Conservation (phyloP, 208 protist genomes). For the Trichomonas vaginalis region DNA sequence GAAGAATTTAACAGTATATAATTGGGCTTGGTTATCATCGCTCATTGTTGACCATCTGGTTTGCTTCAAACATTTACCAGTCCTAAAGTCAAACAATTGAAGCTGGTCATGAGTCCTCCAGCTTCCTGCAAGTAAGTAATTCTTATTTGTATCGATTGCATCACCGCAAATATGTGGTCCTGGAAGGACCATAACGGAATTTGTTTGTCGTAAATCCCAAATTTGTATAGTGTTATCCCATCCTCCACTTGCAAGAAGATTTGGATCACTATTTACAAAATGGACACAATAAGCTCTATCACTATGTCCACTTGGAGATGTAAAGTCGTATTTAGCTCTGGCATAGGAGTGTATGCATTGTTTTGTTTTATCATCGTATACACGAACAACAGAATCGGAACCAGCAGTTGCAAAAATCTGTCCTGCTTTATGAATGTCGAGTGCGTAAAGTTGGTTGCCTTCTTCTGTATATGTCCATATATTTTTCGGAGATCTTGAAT, state of each 20-base stretch:
- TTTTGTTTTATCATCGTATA: constrained; percentile 1
- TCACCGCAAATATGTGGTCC: constrained; percentile 2
- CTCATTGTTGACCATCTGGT: not conserved
- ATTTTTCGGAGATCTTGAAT: not conserved
- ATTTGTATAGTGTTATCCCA: constrained; percentile 11
- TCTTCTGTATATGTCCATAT: not conserved
- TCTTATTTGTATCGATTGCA: not conserved
- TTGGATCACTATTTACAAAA: not conserved
- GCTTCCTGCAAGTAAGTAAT: constrained; percentile 1
- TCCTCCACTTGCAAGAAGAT: not conserved
- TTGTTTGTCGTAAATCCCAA: not conserved
- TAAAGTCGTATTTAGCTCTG: not conserved
- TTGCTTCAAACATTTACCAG: not conserved
- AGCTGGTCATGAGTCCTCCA: not conserved
- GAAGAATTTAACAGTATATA: not conserved
- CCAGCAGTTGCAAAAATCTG: not conserved
- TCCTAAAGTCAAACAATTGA: not conserved
- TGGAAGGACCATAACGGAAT: not conserved
- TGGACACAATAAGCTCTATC: not conserved
- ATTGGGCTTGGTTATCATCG: not conserved
- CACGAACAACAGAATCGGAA: not conserved
- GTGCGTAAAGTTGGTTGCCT: not conserved
- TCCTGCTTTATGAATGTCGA: not conserved
- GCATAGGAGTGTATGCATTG: not conserved
- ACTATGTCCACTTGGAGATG: not conserved